Base-by-base conservation (phyloP, 2,329 filamentous ascomycete genomes). In the Neonectria punicea region DNA sequence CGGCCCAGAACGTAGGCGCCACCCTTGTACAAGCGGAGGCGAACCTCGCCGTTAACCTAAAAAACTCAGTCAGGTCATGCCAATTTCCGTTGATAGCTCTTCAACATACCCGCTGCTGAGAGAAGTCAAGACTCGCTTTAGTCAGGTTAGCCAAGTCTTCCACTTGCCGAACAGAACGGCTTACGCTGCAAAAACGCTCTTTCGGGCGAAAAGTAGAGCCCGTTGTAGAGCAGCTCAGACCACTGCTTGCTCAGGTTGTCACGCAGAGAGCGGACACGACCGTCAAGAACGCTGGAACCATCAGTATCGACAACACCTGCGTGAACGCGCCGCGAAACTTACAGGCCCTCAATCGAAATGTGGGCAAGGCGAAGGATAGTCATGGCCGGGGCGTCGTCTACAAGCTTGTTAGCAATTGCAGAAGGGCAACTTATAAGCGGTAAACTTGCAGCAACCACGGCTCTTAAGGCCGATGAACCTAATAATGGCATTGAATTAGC, bases 161-260 rank as follows among this genome's bases (percentile, higher is more conserved):
- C 11, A 22, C n/a, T 39, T 54, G n/a, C 32, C n/a, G 20, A 43
- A 39, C 11, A 25, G 10, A 54, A 25, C 18, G 36, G 22, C 51
- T 54, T 54, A 54, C 51, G 51, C n/a, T 54, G 51, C 51, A 55
- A 18, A 18, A 55, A 43, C 4, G 34, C 53, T 25, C 34, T n/a
- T 16, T 55, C 34, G 34, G 34, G 53, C 22, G 34, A 43, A 25
- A 61, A 55, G 50, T 50, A 61, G 36, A 55, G 18, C 10, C 50
- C 50, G 13, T 61, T 61, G 58, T 55, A 61, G 18, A 61, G 41
- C 28, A 50, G 44, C 32, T 49, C 43, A 47, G 39, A 30, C 58
- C 58, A 61, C 51, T 61, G 50, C 50, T 49, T 61, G 50, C 28
- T 61, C 39, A 61, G 10, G 34, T 55, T 39, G 43, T 54, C 41